A percentile compares a stretch with the other conserved stretches of the same genome.
Conservation (phyloP, 2,329 filamentous ascomycete genomes). For the Cordyceps pruinosa region DNA sequence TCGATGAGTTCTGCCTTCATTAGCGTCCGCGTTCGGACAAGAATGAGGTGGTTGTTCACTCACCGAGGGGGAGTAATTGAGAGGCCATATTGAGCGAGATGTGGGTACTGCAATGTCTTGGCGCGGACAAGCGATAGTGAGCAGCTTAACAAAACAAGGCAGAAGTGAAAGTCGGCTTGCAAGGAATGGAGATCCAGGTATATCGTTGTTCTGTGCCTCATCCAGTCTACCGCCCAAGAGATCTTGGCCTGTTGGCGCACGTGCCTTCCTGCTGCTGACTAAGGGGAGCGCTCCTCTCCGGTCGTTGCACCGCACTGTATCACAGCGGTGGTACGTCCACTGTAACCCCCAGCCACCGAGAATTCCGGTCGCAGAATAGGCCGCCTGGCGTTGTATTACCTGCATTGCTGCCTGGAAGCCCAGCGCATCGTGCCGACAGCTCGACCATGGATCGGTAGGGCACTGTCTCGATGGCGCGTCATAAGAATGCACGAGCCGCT, state of each 20-base stretch:
- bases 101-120: neutral
- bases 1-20: conserved; percentile 78
- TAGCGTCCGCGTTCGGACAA: conserved; percentile 13
- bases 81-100: conserved; percentile 53
- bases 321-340: neutral
- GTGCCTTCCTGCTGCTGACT: conserved; percentile 31
- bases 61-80: conserved; percentile 66
- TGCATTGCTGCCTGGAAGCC: conserved; percentile 11
- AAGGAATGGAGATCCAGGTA: neutral
- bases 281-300: conserved; percentile 17
- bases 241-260: conserved; percentile 16
- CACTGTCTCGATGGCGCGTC: neutral
- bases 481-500: conserved; percentile 5
- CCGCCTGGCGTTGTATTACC: neutral
- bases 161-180: neutral
- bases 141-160: neutral
- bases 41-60: conserved; percentile 14
- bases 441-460: neutral
- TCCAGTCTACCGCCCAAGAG: conserved; percentile 13
- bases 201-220: neutral
- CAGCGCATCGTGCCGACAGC: neutral
- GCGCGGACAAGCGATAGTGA: no score
- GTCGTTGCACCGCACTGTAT: no score
- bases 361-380: conserved; percentile 9
- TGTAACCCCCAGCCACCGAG: conserved; percentile 5